Evolutionary conservation across 169 alveolate genomes (phyloP), one percentile per base, ranked within the genome.

Genomic region (Toxoplasma gondii): DNA sequence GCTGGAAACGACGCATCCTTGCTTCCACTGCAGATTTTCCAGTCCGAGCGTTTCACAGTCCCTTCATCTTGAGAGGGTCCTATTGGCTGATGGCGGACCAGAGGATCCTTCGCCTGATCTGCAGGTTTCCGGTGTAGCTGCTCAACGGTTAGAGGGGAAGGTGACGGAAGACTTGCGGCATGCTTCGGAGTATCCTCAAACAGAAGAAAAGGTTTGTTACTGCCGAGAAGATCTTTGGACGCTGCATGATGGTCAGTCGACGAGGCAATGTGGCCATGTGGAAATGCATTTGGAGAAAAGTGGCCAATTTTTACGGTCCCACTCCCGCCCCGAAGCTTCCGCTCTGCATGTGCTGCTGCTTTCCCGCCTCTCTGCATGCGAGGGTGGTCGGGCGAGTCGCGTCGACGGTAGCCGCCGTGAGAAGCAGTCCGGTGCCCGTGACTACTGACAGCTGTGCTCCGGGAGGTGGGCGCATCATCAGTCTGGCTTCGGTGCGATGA

Each of bases 381-480:
- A 64, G 78, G 9, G 27, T 64, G 78, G 78, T 31, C 7, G 0
- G 78, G 78, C 78, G 78, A 64, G 34, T 17, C 27, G 10, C 69
- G 69, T 4, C 27, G 69, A 17, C 34, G 78, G 34, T 64, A 29
- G 36, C n/a, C 34, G 1, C 78, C 78, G 34, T 24, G 78, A 24
- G 78, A 64, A 64, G 78, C 78, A 29, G 34, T 29, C 2, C 34
- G 87, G 41, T 78, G 5, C 0, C 29, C 24, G 1, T 78, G 41
- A 39, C 87, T 78, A 34, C 87, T 78, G 4, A 78, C 87, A 19
- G 87, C 87, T 78, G 87, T 78, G 87, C 87, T 78, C 0, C 87
- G 87, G 24, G 87, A 78, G 31, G 87, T 78, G 87, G 87, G 87
- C 27, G 45, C 41, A 34, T 82, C 90, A 49, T 36, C 67, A 70